Evolutionary conservation across 805 yeast genomes (phyloP).

Genomic region (Candida verbasci): DNA sequence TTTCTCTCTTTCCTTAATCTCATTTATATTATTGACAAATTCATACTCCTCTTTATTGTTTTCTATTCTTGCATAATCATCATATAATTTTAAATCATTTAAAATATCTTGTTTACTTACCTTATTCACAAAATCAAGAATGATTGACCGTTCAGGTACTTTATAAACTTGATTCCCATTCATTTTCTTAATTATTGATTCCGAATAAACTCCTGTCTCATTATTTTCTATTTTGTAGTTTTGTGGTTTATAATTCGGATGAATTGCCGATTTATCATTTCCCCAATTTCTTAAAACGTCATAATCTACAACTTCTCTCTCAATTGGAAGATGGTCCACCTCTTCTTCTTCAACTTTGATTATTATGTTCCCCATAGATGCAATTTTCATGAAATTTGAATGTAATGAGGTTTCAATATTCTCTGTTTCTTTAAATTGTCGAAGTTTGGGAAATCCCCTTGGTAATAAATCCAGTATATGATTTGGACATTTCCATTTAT

Average conservation of each 20-base stretch:
- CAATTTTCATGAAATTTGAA: conserved; percentile 27
- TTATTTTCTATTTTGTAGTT: conserved; percentile 23
- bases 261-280: conserved; percentile 15
- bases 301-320: background rate
- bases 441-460: conserved; percentile 27
- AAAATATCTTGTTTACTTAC: conserved; percentile 34
- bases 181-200: conserved; percentile 15
- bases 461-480: conserved; percentile 58
- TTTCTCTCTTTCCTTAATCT: conserved; percentile 28
- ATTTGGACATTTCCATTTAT: conserved; percentile 89
- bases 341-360: conserved; percentile 32
- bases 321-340: conserved; percentile 5
- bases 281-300: conserved; percentile 7
- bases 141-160: conserved; percentile 62
- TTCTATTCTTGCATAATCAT: conserved; percentile 14
- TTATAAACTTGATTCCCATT: conserved; percentile 52
- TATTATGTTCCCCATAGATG: conserved; percentile 24
- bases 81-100: conserved; percentile 21
- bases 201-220: conserved; percentile 13
- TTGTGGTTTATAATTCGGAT: conserved; percentile 25
- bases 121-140: conserved; percentile 63
- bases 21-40: conserved; percentile 22
- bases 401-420: conserved; percentile 49
- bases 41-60: conserved; percentile 14
- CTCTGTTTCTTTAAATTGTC: conserved; percentile 50